Evolutionary conservation across 768 basidiomycete genomes (phyloP).

Genomic region (Russula abietina): DNA sequence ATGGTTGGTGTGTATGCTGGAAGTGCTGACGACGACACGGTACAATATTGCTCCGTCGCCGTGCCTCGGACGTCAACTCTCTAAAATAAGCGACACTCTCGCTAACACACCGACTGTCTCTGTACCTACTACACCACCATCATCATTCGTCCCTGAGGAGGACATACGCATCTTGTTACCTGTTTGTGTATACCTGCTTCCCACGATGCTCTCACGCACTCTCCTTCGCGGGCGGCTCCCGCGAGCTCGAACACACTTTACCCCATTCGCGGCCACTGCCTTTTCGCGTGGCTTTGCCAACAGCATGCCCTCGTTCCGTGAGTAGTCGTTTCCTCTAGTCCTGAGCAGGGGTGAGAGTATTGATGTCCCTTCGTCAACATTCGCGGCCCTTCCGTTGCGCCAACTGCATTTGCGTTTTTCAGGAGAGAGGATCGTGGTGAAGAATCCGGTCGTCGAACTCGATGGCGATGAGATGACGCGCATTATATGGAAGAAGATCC

Average conservation of each 20-base stretch:
- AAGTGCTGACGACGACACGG: background rate
- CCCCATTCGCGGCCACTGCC: conserved; percentile 1
- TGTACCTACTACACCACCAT: background rate
- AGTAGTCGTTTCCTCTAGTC: background rate
- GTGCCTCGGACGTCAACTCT: conserved; percentile 7
- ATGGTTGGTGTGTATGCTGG: no score
- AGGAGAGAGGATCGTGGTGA: conserved; percentile 62
- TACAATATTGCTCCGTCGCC: background rate
- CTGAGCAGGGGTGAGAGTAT: background rate
- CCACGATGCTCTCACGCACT: conserved; percentile 20
- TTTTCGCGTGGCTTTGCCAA: conserved; percentile 19
- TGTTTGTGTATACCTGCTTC: background rate
- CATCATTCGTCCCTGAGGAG: background rate
- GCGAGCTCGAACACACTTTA: conserved; percentile 2
- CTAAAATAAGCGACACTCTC: background rate
- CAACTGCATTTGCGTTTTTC: background rate
- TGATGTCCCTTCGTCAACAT: background rate
- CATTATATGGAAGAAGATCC: conserved; percentile 98
- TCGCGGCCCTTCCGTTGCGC: background rate
- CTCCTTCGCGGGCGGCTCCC: conserved; percentile 11
- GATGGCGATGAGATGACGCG: conserved; percentile 99
- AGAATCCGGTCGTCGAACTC: conserved; percentile 88
- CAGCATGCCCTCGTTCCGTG: conserved; percentile 18
- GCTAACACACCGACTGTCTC: background rate
- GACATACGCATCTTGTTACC: background rate